Base-by-base conservation (phyloP, 192 early-diverging fungal genomes). In the Coemansia sp. region DNA sequence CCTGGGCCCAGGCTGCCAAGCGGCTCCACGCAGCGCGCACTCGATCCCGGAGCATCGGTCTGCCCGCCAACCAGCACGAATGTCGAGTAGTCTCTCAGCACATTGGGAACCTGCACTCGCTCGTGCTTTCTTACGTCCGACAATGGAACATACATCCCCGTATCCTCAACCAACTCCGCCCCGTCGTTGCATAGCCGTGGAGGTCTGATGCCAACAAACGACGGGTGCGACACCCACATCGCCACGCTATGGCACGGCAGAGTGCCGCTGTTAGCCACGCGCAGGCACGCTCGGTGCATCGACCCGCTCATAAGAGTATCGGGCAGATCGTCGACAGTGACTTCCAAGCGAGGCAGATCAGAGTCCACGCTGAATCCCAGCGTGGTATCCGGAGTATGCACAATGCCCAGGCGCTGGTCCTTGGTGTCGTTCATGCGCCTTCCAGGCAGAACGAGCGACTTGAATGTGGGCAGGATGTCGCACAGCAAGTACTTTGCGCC, bases 191-290 rank as follows among this genome's bases (percentile, higher is more conserved):
- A 53, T 29, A 53, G 51, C 3, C 51, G 51, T 5, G 80, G 72
- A 15, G 71, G 65, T 68, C 66, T 67, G 21, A 82, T 62, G 37
- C 76, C 80, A 69, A 96, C 92, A 69, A 97, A 97, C 5, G 89
- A 89, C 0, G 94, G 93, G 69, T 98, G 96, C 53, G 91, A 95
- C 32, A 90, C 85, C 76, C 94, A 90, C 14, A 97, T 73, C 14
- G 85, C 78, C 36, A 97, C 69, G 59, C 86, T 86, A 14, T 84
- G 86, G 31, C 98, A 74, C 5, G 92, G 89, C 5, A 85, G 85
- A 63, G 88, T 77, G 14, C 96, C 95, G 34, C 89, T 88, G 81
- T 99, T 99, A 36, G 86, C 91, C 15, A 99, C 83, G 59, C 93
- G 89, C 57, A 98, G 48, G 0, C 89, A 86, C 0, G 89, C 78